These are phyloP conservation scores for Picea mariana DNA, from an alignment of 83 land plant species.

Conservation along the genomic window DNA sequence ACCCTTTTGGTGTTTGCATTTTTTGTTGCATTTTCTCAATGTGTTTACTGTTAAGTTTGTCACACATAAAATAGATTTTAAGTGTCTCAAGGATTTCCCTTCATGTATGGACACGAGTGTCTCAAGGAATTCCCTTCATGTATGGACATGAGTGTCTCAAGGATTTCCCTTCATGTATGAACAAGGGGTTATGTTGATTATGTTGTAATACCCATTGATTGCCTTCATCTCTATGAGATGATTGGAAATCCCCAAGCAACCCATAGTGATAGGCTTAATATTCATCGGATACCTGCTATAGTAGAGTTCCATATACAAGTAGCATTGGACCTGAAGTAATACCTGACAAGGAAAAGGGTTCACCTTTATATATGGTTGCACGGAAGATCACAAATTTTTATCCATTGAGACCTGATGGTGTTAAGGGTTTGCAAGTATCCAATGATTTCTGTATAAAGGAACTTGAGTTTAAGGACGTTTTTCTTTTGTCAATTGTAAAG, in stretches of 20 bases:
- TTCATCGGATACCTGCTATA: constrained; percentile 74
- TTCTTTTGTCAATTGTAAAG: too few relatives aligned
- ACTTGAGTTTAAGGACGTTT: neutral
- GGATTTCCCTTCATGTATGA: constrained; percentile 63
- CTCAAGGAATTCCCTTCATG: too few relatives aligned
- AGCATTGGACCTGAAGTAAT: too few relatives aligned
- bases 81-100: too few relatives aligned
- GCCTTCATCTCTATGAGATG: constrained; percentile 68
- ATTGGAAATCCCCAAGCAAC: constrained; percentile 42
- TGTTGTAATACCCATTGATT: constrained; percentile 71
- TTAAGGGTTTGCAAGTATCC: neutral
- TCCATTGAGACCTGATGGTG: constrained; percentile 19
- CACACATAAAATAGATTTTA: too few relatives aligned
- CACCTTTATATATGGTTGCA: constrained; percentile 33
- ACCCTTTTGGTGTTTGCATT: too few relatives aligned
- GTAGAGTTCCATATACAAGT: too few relatives aligned
- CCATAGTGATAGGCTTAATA: constrained; percentile 67
- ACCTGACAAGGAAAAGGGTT: too few relatives aligned
- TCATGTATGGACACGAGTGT: too few relatives aligned
- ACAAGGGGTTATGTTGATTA: constrained; percentile 59
- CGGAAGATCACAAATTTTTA: constrained; percentile 51
- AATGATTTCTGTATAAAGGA: neutral
- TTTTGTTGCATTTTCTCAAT: too few relatives aligned
- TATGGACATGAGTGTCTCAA: constrained; percentile 27
- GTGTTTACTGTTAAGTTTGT: too few relatives aligned